Conservation (phyloP, 2,329 filamentous ascomycete species). For the Sporothrix pseudoabietina region DNA sequence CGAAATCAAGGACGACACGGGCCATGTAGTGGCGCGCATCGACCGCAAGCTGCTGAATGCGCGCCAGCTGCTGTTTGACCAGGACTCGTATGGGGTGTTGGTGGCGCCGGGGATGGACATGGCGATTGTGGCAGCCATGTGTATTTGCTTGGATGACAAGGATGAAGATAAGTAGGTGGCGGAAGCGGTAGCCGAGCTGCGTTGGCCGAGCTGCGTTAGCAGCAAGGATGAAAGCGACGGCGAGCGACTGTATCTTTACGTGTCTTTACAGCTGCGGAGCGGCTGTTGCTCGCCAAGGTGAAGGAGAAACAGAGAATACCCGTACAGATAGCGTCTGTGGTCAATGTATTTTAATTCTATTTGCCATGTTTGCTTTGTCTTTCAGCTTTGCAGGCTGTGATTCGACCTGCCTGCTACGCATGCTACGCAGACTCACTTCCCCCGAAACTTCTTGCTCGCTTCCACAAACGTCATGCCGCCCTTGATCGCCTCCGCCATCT, state of each 20-base stretch:
- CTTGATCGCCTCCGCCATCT: slow-evolving; percentile 47
- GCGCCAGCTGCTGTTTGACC: slow-evolving; percentile 59
- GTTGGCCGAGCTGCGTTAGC: not conserved
- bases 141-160: slow-evolving; percentile 69
- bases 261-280: no score
- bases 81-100: slow-evolving; percentile 67
- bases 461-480: slow-evolving; percentile 49
- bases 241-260: no score
- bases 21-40: slow-evolving; percentile 58
- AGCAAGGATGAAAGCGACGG: no score
- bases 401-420: not conserved
- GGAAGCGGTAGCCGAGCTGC: not conserved
- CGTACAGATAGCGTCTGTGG: not conserved
- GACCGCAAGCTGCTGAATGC: slow-evolving; percentile 60
- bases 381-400: no score
- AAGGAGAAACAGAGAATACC: not conserved
- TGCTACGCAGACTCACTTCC: not conserved
- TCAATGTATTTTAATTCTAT: not conserved
- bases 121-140: slow-evolving; percentile 65
- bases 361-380: no score
- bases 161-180: slow-evolving; percentile 50
- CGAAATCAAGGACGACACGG: slow-evolving; percentile 23
- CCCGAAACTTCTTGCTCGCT: slow-evolving; percentile 47
- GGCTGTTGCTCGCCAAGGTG: no score
- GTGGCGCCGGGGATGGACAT: slow-evolving; percentile 68